Conservation (phyloP, 2,329 filamentous ascomycete species). For the Colletotrichum tofieldiae region DNA sequence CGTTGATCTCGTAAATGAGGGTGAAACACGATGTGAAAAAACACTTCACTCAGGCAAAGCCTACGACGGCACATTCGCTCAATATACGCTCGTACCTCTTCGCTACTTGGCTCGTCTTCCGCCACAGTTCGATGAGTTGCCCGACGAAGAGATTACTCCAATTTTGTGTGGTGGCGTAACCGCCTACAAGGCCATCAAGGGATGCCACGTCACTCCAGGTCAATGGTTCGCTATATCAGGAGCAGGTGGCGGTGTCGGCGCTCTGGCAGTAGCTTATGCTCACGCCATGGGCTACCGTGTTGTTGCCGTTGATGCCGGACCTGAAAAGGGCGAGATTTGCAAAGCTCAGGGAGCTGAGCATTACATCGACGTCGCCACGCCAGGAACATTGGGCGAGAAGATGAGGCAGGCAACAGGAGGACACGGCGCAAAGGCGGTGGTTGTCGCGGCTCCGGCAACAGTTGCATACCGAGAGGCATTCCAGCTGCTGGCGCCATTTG, state of each 20-base stretch:
- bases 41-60: conserved; percentile 52
- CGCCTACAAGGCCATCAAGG: conserved; percentile 59
- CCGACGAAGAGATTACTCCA: conserved; percentile 57
- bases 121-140: conserved; percentile 45
- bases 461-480: conserved; percentile 54
- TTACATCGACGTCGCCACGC: conserved; percentile 54
- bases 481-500: conserved; percentile 55
- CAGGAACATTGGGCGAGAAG: conserved; percentile 45
- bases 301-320: conserved; percentile 56
- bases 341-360: conserved; percentile 53
- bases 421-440: conserved; percentile 47
- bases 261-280: conserved; percentile 57
- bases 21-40: conserved; percentile 55
- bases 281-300: conserved; percentile 60
- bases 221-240: conserved; percentile 57
- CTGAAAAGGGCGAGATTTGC: conserved; percentile 50
- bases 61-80: conserved; percentile 57
- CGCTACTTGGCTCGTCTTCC: conserved; percentile 54
- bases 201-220: conserved; percentile 50
- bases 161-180: conserved; percentile 61
- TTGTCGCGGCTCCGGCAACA: conserved; percentile 51
- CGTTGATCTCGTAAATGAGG: conserved; percentile 46
- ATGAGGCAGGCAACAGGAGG: conserved; percentile 48
- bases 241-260: conserved; percentile 58
- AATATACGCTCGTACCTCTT: conserved; percentile 55